Conservation (phyloP, 257 asterid genomes). For the Solanum paucissectum region DNA sequence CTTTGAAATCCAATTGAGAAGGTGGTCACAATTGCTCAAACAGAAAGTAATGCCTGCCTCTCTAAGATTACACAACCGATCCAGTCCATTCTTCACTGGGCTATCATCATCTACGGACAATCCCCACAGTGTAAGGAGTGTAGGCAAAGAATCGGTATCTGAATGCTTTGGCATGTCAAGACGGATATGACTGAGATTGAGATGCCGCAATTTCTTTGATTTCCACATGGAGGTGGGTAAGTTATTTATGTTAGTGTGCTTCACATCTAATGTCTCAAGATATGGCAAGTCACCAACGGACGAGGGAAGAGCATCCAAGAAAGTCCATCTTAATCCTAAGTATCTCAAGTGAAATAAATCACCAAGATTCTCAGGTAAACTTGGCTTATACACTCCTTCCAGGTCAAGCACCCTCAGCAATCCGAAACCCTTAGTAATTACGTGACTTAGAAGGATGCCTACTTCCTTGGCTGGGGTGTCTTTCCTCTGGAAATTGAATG, state of each 20-base stretch:
- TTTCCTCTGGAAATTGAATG: constrained; percentile 18
- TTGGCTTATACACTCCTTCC: constrained; percentile 28
- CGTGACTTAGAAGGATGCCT: constrained; percentile 5
- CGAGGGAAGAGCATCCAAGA: constrained; percentile 22
- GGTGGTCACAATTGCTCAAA: background rate
- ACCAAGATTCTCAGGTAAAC: constrained; percentile 26
- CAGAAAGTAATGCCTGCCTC: constrained; percentile 18
- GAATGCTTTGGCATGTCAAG: constrained; percentile 16
- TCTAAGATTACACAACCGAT: constrained; percentile 1
- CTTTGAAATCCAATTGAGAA: constrained; percentile 13
- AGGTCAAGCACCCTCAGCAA: constrained; percentile 34
- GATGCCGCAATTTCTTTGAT: constrained; percentile 20
- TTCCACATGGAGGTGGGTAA: constrained; percentile 25
- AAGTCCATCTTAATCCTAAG: constrained; percentile 36
- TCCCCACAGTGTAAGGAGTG: constrained; percentile 22
- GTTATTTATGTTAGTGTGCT: constrained; percentile 20
- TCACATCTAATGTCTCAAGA: constrained; percentile 24
- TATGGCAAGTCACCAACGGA: constrained; percentile 12
- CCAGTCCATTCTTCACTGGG: constrained; percentile 2
- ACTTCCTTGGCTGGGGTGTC: constrained; percentile 22
- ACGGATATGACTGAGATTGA: constrained; percentile 13
- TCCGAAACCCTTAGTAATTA: constrained; percentile 11
- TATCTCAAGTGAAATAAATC: constrained; percentile 18
- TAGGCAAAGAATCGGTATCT: background rate
- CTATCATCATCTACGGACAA: constrained; percentile 9